phyloP scores from a whole-genome alignment of 495 filamentous ascomycete genomes.

The Penicillium ucsense region DNA sequence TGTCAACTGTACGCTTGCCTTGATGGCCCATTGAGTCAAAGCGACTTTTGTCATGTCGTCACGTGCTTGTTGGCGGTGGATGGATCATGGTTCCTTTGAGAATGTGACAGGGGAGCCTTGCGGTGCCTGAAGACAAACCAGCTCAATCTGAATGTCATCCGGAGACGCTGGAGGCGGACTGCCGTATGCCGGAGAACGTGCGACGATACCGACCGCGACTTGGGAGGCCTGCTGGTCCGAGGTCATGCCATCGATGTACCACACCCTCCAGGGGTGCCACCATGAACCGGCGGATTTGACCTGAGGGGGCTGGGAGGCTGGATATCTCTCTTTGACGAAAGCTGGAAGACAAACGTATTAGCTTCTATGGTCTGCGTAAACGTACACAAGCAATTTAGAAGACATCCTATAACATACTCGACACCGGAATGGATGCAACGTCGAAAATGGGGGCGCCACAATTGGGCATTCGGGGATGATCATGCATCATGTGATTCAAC shows the following conservation, averaged over 20 bases:
- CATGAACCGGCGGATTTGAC: conserved; percentile 23
- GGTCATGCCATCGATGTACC: conserved; percentile 30
- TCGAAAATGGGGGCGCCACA: conserved; percentile 30
- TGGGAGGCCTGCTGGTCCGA: conserved; percentile 27
- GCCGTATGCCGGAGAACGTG: conserved; percentile 25
- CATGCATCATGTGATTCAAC: conserved; percentile 19
- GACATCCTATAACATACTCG: conserved; percentile 18
- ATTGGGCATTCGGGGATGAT: conserved; percentile 12
- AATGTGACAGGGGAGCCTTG: conserved; percentile 19
- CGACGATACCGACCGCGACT: conserved; percentile 34
- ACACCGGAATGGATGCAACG: conserved; percentile 26
- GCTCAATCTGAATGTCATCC: conserved; percentile 29
- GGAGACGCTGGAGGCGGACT: conserved; percentile 13
- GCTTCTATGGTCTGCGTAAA: conserved; percentile 1
- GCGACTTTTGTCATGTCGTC: no score
- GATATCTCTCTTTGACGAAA: conserved; percentile 25
- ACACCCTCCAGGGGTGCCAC: conserved; percentile 29
- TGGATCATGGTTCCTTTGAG: conserved; percentile 10
- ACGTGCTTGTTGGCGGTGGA: no score
- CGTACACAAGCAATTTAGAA: neutral
- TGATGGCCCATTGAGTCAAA: no score
- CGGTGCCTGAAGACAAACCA: conserved; percentile 33
- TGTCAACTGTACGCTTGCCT: no score
- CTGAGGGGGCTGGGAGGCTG: conserved; percentile 14
- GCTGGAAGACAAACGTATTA: conserved; percentile 8